Evolutionary conservation across 768 basidiomycete genomes (phyloP), one percentile per base, ranked within the genome.

Genomic region (Termitomyces sp.): DNA sequence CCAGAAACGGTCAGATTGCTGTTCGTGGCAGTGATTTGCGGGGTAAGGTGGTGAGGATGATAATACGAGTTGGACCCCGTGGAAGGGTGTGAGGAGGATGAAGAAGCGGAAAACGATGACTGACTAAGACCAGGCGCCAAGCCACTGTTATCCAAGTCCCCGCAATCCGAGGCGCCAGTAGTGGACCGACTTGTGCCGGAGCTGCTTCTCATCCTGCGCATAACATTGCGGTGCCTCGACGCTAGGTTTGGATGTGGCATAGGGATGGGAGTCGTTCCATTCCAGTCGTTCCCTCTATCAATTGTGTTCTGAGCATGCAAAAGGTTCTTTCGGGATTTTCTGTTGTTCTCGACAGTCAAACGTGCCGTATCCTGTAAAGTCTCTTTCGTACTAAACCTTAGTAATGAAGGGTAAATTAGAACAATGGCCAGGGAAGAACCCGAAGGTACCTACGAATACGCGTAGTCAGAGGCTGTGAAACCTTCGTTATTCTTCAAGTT

Each of bases 381-480:
- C 50, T 91, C 88, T 61, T 79, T 77, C 2, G 88, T 93, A 63
- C 76, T 87, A 63, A 79, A 84, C 44, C 90, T 93, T 60, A 42
- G 50, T 19, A 54, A 55, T 51, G 37, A 34, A 28, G 48, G 32
- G 51, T 43, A 40, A 38, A n/a, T 34, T 21, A 38, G 43, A 24
- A 12, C n/a, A 35, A 26, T 37, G 15, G 19, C n/a, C 26, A 26
- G 49, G 41, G 19, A 47, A 22, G 55, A 19, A 15, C 45, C 30
- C 38, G 14, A 53, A 41, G 53, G 44, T 35, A 77, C 87, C 57
- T 65, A 90, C 82, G 89, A 90, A 68, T 91, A 97, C 15, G 94
- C 92, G 68, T 95, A 97, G 71, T 98, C 95, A 0, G 87, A 85
- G 10, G 95, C 87, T 10, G 90, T 91, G 67, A 93, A 97, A 0